These are phyloP conservation scores for Geranomyces variabilis DNA, from an alignment of 192 early-diverging fungal species.

Conservation along the genomic window DNA sequence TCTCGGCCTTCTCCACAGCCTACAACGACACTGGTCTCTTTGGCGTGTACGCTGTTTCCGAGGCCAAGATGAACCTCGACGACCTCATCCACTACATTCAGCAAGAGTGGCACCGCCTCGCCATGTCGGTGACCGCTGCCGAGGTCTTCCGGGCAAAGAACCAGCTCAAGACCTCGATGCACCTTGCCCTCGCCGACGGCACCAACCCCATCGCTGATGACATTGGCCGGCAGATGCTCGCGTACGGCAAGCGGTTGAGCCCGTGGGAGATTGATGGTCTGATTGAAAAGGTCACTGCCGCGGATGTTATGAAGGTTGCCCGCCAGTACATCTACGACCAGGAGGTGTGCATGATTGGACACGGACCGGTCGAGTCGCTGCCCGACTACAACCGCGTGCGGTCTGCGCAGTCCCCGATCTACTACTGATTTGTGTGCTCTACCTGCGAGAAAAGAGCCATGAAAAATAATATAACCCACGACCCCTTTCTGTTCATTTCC, in stretches of 20 bases:
- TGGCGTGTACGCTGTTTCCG: slow-evolving; percentile 91
- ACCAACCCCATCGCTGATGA: slow-evolving; percentile 95
- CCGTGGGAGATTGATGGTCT: slow-evolving; percentile 86
- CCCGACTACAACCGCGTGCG: slow-evolving; percentile 89
- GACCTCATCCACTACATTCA: slow-evolving; percentile 86
- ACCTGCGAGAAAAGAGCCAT: no score
- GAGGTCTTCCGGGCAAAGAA: slow-evolving; percentile 98
- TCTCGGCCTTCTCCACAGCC: slow-evolving; percentile 99
- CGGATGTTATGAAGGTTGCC: slow-evolving; percentile 85
- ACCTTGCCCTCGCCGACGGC: slow-evolving; percentile 84
- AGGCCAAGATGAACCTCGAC: slow-evolving; percentile 81
- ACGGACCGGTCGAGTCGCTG: slow-evolving; percentile 88
- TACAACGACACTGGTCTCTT: slow-evolving; percentile 98
- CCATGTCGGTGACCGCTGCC: slow-evolving; percentile 78
- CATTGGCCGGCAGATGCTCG: slow-evolving; percentile 95
- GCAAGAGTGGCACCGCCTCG: slow-evolving; percentile 92
- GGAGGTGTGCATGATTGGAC: slow-evolving; percentile 80
- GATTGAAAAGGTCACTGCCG: slow-evolving; percentile 80
- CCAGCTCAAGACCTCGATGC: slow-evolving; percentile 93
- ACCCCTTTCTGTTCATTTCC: neutral
- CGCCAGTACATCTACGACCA: slow-evolving; percentile 87
- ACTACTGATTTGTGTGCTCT: slow-evolving; percentile 36
- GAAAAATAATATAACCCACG: neutral
- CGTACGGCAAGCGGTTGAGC: slow-evolving; percentile 85
- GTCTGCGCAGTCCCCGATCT: slow-evolving; percentile 72